A percentile compares a stretch with the other conserved stretches of the same genome.
Conservation (phyloP, 1,284 basidiomycete species). For the Fomes fomentarius region DNA sequence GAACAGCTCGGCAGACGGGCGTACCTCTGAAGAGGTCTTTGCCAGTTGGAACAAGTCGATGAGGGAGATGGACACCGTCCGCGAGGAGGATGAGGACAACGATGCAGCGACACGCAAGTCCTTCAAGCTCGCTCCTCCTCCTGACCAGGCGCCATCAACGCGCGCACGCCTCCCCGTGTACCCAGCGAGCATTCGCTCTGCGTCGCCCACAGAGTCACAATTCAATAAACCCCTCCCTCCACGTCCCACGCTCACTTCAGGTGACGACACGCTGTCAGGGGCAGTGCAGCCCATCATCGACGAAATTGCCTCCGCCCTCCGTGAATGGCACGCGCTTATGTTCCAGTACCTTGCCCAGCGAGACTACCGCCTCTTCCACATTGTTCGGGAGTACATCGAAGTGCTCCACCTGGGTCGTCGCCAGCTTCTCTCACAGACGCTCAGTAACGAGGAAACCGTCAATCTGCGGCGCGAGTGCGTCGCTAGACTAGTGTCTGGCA, state of each 20-base stretch:
- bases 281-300: slow-evolving; percentile 89
- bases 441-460: slow-evolving; percentile 87
- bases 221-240: slow-evolving; percentile 84
- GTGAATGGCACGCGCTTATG: slow-evolving; percentile 94
- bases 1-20: slow-evolving; percentile 39
- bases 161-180: slow-evolving; percentile 73
- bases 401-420: slow-evolving; percentile 87
- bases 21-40: slow-evolving; percentile 42
- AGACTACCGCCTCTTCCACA: slow-evolving; percentile 89
- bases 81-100: slow-evolving; percentile 74
- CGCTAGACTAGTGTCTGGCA: slow-evolving; percentile 85
- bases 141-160: slow-evolving; percentile 71
- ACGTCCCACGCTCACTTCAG: slow-evolving; percentile 89
- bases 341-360: slow-evolving; percentile 88
- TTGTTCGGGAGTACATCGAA: slow-evolving; percentile 90
- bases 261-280: slow-evolving; percentile 88
- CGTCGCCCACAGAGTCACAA: slow-evolving; percentile 61
- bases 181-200: slow-evolving; percentile 65
- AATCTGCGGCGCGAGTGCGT: slow-evolving; percentile 89
- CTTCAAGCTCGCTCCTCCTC: slow-evolving; percentile 72
- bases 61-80: slow-evolving; percentile 61
- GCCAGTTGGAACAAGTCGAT: slow-evolving; percentile 42
- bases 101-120: slow-evolving; percentile 49
- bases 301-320: slow-evolving; percentile 94
- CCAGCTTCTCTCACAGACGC: slow-evolving; percentile 87